Conservation (phyloP, 331 rosid genomes). For the Malus hybrid region DNA sequence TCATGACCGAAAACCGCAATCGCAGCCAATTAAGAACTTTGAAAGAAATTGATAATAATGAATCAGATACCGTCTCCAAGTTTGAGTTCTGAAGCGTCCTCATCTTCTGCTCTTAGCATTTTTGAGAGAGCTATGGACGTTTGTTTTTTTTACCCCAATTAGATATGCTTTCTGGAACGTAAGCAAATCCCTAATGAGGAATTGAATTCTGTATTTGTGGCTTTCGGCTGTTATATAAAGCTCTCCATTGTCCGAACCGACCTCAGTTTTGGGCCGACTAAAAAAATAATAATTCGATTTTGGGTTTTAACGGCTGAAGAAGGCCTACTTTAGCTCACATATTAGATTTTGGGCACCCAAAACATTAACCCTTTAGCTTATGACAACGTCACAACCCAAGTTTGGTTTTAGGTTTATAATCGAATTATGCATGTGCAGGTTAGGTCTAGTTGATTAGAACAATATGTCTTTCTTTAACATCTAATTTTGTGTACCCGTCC, state of each 20-base stretch:
- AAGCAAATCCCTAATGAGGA: not conserved
- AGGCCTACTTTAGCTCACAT: not conserved
- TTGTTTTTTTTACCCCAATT: not conserved
- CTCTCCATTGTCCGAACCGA: not conserved
- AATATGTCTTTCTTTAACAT: too few relatives aligned
- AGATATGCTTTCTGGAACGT: not conserved
- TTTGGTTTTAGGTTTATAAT: not conserved
- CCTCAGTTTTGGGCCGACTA: not conserved
- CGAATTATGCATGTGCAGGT: too few relatives aligned
- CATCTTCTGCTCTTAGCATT: constrained; percentile 10
- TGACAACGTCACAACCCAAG: too few relatives aligned
- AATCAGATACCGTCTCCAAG: constrained; percentile 16
- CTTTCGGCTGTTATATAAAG: too few relatives aligned
- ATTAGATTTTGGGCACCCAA: not conserved
- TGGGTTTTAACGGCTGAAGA: not conserved
- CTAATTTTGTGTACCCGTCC: too few relatives aligned
- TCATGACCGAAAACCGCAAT: not conserved
- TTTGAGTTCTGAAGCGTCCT: constrained; percentile 30
- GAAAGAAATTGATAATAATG: not conserved
- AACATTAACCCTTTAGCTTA: too few relatives aligned
- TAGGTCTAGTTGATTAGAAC: too few relatives aligned
- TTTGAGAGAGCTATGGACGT: not conserved
- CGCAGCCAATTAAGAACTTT: not conserved
- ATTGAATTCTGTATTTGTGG: too few relatives aligned
- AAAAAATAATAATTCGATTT: too few relatives aligned